Base-by-base conservation (phyloP, 1,284 basidiomycete genomes). In the Melampsora americana region DNA sequence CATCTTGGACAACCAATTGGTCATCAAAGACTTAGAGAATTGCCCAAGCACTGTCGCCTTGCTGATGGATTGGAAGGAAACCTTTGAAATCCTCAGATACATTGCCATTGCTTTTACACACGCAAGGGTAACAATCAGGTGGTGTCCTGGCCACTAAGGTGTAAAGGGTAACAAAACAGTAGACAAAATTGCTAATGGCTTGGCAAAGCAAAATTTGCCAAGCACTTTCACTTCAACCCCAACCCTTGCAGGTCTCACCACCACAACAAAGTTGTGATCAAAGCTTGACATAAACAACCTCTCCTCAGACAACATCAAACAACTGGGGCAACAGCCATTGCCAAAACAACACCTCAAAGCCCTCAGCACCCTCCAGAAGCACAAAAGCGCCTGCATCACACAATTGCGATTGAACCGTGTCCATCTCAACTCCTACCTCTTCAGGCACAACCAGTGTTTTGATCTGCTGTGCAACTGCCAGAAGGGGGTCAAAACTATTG, bases 381-480 rank as follows among this genome's bases (percentile, higher is more conserved):
- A 35, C 9, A 9, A 35, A 35, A 35, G 35, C 35, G 14, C 53
- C 11, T 46, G 28, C 9, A 67, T 67, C 30, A 46, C 53, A 23
- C 67, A 69, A 56, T 20, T 69, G 30, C 67, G 67, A 56, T 56
- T 46, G 1, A 56, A 44, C 44, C 23, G n/a, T 28, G 48, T 68
- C 32, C 20, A 16, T 18, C 12, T 26, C 66, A 68, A 68, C 5
- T 5, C 26, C n/a, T 30, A 53, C 23, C 16, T 53, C 2, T 28
- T 32, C 18, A 23, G 20, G 28, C 48, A 28, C 30, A 42, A n/a
- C n/a, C 32, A 14, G 48, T 26, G 18, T 50, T 50, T 28, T 23
- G 53, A n/a, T 11, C 67, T 46, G 14, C 14, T 53, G 12, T 69
- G 67, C 48, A 2, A 53, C 9, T 11, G 5, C 11, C 53, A 50